Base-by-base conservation (phyloP, 768 basidiomycete species). In the Serendipita sp. region DNA sequence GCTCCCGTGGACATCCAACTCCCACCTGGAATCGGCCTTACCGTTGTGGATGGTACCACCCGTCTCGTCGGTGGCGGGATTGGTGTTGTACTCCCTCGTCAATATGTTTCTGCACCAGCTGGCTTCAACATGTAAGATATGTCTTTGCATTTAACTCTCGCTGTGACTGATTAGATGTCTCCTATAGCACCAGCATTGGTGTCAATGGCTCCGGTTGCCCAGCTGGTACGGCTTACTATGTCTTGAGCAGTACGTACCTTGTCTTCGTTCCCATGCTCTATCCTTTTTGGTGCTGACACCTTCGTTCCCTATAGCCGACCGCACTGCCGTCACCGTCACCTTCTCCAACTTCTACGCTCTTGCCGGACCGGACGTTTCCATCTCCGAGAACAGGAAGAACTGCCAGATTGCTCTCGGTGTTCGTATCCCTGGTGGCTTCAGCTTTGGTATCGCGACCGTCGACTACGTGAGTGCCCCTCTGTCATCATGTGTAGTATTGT, bases 201-300 rank as follows among this genome's bases (percentile, higher is more conserved):
- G 56, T 60, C 35, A 60, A 60, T 38, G 56, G 56, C 18, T 32
- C 28, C 32, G 56, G 56, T n/a, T 60, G 56, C 56, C 56, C 56
- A 16, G 56, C 56, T 32, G 56, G 56, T 32, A 51, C 48, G 7
- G 48, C 48, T 8, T 51, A 51, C 48, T 60, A 60, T 30, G 56
- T 38, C 34, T 35, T 60, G 28, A 60, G 35, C 35, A n/a, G 56
- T 60, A 60, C 8, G 56, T 60, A 36, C n/a, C 28, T 36, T 23
- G 10, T 8, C 32, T 3, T 23, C 28, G 56, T 5, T 16, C 28
- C 35, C 7, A 23, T 23, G 38, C 5, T 41, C 7, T 7, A 41
- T 41, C 38, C 38, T 1, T 13, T 41, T 13, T 41, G 38, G 16
- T 51, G 48, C 48, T 51, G 30, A 51, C 56, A 23, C 28, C 28